Evolutionary conservation across 805 yeast genomes (phyloP).

Genomic region (Candida lessepsii): DNA sequence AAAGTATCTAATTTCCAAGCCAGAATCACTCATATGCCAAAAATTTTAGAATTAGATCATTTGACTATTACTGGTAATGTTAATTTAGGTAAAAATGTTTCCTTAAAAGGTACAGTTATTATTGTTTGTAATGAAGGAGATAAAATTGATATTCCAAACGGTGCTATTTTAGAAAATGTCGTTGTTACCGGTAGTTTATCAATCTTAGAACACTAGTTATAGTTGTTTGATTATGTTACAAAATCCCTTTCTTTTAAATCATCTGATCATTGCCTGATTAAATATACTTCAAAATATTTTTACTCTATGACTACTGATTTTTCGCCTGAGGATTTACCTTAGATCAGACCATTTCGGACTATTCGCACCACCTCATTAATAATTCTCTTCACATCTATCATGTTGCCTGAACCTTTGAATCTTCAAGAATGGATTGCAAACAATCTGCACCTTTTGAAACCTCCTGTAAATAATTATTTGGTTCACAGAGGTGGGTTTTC

Average conservation of each 20-base stretch:
- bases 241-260: no score
- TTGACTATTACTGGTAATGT: conserved; percentile 98
- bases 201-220: conserved; percentile 75
- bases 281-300: no score
- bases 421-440: conserved; percentile 78
- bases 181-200: conserved; percentile 96
- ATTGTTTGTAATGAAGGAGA: conserved; percentile 97
- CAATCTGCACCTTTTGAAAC: conserved; percentile 72
- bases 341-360: neutral
- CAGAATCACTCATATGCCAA: conserved; percentile 94
- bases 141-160: conserved; percentile 96
- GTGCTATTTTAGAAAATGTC: conserved; percentile 90
- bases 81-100: conserved; percentile 81
- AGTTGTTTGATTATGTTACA: no score
- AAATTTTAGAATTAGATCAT: conserved; percentile 93
- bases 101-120: conserved; percentile 94
- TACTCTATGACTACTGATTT: no score
- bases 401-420: conserved; percentile 71
- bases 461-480: conserved; percentile 91
- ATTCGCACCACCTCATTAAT: neutral
- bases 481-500: conserved; percentile 90
- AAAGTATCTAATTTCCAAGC: conserved; percentile 88
- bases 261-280: no score
- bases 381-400: conserved; percentile 15
- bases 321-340: neutral